Evolutionary conservation across 768 basidiomycete genomes (phyloP).

Genomic region (Asterophora lycoperdoides): DNA sequence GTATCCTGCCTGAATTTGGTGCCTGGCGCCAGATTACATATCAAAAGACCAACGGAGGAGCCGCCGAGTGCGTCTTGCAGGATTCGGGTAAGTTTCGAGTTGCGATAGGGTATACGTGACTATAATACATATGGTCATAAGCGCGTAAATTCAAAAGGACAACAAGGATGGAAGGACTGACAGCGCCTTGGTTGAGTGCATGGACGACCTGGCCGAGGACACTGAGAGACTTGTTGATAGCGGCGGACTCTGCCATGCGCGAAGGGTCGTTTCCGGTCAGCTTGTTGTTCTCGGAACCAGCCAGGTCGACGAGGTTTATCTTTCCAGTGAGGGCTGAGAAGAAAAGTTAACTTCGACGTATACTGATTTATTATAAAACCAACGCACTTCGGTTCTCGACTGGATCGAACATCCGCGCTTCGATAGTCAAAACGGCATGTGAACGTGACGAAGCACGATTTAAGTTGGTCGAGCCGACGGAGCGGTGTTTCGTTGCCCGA

Average conservation of each 20-base stretch:
- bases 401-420: constrained; percentile 56
- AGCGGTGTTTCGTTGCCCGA: constrained; percentile 70
- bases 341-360: constrained; percentile 4
- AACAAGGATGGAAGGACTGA: constrained; percentile 26
- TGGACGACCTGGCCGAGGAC: constrained; percentile 87
- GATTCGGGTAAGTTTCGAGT: constrained; percentile 84
- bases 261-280: constrained; percentile 81
- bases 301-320: constrained; percentile 84
- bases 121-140: constrained; percentile 25
- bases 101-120: constrained; percentile 84
- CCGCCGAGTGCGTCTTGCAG: constrained; percentile 90
- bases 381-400: constrained; percentile 49
- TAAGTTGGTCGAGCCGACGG: constrained; percentile 80
- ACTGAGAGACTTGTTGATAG: constrained; percentile 87
- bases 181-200: constrained; percentile 72
- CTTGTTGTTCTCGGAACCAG: constrained; percentile 91
- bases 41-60: constrained; percentile 69
- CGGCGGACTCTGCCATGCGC: constrained; percentile 85
- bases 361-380: neutral
- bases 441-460: constrained; percentile 85
- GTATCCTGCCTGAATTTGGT: constrained; percentile 81
- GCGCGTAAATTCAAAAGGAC: neutral
- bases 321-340: constrained; percentile 64
- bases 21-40: constrained; percentile 86
- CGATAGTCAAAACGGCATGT: constrained; percentile 80